phyloP scores from a whole-genome alignment of 768 basidiomycete species.

The Auricularia cornea region DNA sequence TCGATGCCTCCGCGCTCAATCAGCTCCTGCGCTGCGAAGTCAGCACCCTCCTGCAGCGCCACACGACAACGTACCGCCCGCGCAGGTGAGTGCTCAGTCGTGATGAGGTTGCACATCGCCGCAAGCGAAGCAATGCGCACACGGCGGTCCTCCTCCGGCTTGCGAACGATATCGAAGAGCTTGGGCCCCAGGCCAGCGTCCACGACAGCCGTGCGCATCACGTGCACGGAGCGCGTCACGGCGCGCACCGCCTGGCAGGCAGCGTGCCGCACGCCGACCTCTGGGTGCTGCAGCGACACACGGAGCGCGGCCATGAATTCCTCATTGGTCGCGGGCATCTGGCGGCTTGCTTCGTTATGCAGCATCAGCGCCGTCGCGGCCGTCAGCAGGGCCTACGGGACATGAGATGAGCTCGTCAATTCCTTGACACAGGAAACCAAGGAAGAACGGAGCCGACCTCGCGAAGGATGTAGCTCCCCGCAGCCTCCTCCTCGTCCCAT shows the following conservation, averaged over 20 bases:
- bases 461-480: slow-evolving; percentile 46
- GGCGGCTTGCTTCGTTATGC: slow-evolving; percentile 63
- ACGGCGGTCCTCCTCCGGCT: slow-evolving; percentile 54
- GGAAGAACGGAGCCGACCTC: slow-evolving; percentile 38
- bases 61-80: slow-evolving; percentile 42
- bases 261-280: slow-evolving; percentile 73
- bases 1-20: slow-evolving; percentile 61
- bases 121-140: slow-evolving; percentile 65
- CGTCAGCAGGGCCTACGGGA: slow-evolving; percentile 57
- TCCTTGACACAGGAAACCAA: neutral
- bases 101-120: slow-evolving; percentile 78
- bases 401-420: neutral
- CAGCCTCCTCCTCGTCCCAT: slow-evolving; percentile 66
- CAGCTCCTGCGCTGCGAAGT: slow-evolving; percentile 37
- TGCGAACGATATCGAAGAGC: slow-evolving; percentile 52
- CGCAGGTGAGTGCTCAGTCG: slow-evolving; percentile 71
- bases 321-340: slow-evolving; percentile 53
- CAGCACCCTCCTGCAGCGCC: neutral
- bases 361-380: slow-evolving; percentile 65
- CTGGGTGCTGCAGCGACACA: slow-evolving; percentile 46
- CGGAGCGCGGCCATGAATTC: slow-evolving; percentile 49
- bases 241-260: slow-evolving; percentile 82
- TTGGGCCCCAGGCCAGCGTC: slow-evolving; percentile 72
- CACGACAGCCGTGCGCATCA: slow-evolving; percentile 75
- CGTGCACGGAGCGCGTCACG: slow-evolving; percentile 67